Percentiles rank a stretch among this genome's conserved stretches.
Conservation (phyloP, 2,329 filamentous ascomycete genomes). For the Sporothrix luriei region DNA sequence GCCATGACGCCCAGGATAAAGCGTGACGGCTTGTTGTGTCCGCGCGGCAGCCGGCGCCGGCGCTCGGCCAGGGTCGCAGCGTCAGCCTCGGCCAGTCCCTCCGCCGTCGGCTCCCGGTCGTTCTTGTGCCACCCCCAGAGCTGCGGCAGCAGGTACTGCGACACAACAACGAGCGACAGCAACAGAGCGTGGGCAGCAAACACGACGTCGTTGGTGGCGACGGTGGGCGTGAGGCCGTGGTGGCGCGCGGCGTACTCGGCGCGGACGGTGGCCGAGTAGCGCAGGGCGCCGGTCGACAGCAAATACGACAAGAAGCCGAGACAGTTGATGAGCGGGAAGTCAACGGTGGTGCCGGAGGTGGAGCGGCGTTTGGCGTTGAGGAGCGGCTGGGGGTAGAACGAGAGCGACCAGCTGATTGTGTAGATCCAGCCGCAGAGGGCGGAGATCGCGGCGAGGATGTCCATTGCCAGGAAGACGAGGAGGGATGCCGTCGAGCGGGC, state of each 20-base stretch:
- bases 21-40: slow-evolving; percentile 60
- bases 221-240: slow-evolving; percentile 74
- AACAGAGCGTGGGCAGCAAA: slow-evolving; percentile 82
- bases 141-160: slow-evolving; percentile 70
- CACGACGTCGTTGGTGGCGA: slow-evolving; percentile 84
- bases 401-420: slow-evolving; percentile 76
- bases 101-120: slow-evolving; percentile 41
- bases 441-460: slow-evolving; percentile 53
- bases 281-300: slow-evolving; percentile 72
- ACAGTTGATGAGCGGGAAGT: slow-evolving; percentile 78
- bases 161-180: slow-evolving; percentile 71
- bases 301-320: slow-evolving; percentile 73
- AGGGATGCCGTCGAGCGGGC: neutral
- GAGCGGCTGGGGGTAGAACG: slow-evolving; percentile 89
- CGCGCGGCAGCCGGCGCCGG: slow-evolving; percentile 44
- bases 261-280: slow-evolving; percentile 77
- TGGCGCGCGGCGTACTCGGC: slow-evolving; percentile 82
- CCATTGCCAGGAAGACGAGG: slow-evolving; percentile 30
- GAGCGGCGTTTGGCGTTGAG: slow-evolving; percentile 76
- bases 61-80: neutral
- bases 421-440: slow-evolving; percentile 75
- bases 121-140: slow-evolving; percentile 71
- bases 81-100: slow-evolving; percentile 1
- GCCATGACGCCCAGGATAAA: slow-evolving; percentile 69
- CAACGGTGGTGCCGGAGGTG: slow-evolving; percentile 81